A percentile compares a stretch with the other conserved stretches of the same genome.
Conservation (phyloP, 2,329 filamentous ascomycete species). For the Penicillium hesseltinei region DNA sequence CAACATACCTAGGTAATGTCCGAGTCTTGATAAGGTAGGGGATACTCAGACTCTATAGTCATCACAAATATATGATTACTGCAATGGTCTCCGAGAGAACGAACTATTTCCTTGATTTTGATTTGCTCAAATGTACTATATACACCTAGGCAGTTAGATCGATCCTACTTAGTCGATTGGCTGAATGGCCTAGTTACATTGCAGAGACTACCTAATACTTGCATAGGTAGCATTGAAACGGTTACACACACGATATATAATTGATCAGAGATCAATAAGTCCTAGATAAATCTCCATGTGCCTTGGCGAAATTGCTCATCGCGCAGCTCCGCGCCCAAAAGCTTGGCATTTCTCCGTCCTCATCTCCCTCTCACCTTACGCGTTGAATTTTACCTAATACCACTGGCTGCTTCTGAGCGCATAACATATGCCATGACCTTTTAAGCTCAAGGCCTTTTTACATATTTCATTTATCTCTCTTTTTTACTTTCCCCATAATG, state of each 20-base stretch:
- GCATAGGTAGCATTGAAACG: background rate
- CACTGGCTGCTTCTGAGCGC: background rate
- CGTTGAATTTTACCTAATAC: background rate
- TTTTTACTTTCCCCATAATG: constrained; percentile 10
- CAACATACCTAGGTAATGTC: background rate
- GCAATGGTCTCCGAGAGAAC: background rate
- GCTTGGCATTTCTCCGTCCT: constrained; percentile 15
- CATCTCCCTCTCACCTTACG: background rate
- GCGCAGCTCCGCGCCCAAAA: constrained; percentile 10
- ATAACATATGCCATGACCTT: constrained; percentile 6
- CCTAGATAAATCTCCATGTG: constrained; percentile 1
- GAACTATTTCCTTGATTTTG: background rate
- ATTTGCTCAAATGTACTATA: background rate
- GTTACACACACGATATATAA: background rate
- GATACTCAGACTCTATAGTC: background rate
- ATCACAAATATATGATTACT: background rate
- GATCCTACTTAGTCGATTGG: background rate
- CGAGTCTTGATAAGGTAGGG: background rate
- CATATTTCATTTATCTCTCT: background rate
- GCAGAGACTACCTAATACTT: background rate
- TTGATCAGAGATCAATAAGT: background rate
- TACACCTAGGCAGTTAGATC: background rate
- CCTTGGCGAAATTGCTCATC: background rate
- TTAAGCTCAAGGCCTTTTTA: background rate
- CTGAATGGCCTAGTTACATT: background rate